A percentile compares a stretch with the other conserved stretches of the same genome.
These are phyloP conservation scores for Solanum medicagineum DNA, from an alignment of 257 asterid genomes.

Conservation along the genomic window DNA sequence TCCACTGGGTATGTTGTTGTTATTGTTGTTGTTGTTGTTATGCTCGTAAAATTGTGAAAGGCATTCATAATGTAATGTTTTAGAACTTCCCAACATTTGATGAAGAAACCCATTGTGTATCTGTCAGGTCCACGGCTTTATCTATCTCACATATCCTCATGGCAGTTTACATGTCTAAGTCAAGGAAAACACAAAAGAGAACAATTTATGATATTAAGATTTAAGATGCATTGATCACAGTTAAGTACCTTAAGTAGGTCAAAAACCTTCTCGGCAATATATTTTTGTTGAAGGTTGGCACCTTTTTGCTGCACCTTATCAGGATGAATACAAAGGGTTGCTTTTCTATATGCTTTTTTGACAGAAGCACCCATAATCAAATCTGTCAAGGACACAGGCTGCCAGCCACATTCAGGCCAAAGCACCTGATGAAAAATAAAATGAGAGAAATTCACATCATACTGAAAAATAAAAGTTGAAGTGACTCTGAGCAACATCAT, in stretches of 20 bases:
- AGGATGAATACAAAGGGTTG: constrained; percentile 86
- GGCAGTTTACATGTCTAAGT: not conserved
- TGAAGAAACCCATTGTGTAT: too few relatives aligned
- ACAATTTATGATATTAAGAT: not conserved
- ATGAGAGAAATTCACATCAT: constrained; percentile 1
- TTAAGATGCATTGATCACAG: constrained; percentile 23
- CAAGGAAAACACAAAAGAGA: not conserved
- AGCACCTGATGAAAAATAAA: constrained; percentile 46
- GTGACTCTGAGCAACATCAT: not conserved
- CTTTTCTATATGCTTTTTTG: constrained; percentile 63
- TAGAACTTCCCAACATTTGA: too few relatives aligned
- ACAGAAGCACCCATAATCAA: constrained; percentile 61
- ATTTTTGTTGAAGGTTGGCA: constrained; percentile 93
- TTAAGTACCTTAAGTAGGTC: constrained; percentile 85
- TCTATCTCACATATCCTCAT: not conserved
- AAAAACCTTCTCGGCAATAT: constrained; percentile 94
- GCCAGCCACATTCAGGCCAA: constrained; percentile 91
- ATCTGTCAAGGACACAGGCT: constrained; percentile 74
- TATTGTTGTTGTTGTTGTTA: too few relatives aligned
- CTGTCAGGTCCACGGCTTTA: too few relatives aligned
- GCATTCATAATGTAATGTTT: too few relatives aligned
- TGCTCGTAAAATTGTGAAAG: too few relatives aligned
- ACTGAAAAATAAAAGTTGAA: constrained; percentile 6
- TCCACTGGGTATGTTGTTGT: too few relatives aligned
- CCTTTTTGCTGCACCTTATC: constrained; percentile 99